phyloP scores from a whole-genome alignment of 1,284 basidiomycete species.

The Ceratobasidium sp. region DNA sequence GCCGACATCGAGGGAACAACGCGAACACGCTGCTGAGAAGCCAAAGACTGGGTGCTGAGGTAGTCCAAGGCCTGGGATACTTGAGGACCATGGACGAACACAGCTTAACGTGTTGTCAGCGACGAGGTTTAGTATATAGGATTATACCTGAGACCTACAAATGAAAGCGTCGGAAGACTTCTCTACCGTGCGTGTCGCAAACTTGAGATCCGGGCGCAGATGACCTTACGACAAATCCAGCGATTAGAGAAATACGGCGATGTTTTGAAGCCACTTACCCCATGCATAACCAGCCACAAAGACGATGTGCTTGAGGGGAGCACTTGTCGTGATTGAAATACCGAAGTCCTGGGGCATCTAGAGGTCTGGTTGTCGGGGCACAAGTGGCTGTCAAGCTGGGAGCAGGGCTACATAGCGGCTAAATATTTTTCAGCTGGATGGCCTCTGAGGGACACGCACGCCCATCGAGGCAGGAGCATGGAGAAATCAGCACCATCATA shows the following conservation, averaged over 20 bases:
- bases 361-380: too few relatives aligned
- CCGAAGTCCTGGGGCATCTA: too few relatives aligned
- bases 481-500: too few relatives aligned
- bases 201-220: slow-evolving; percentile 1
- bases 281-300: slow-evolving; percentile 2
- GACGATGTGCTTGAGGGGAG: slow-evolving; percentile 14
- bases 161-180: slow-evolving; percentile 16
- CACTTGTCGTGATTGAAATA: too few relatives aligned
- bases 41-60: not conserved
- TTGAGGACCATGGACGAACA: slow-evolving; percentile 10
- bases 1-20: not conserved
- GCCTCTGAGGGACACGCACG: too few relatives aligned
- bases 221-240: not conserved
- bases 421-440: too few relatives aligned
- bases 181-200: not conserved
- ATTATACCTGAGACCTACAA: slow-evolving; percentile 1
- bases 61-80: not conserved
- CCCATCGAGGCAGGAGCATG: too few relatives aligned
- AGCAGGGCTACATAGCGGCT: too few relatives aligned
- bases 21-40: not conserved
- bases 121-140: not conserved
- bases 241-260: not conserved
- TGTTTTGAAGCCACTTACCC: not conserved
- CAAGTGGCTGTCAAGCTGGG: too few relatives aligned
- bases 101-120: not conserved